Base-by-base conservation (phyloP, 768 basidiomycete genomes). In the Auricularia auricula-judae region DNA sequence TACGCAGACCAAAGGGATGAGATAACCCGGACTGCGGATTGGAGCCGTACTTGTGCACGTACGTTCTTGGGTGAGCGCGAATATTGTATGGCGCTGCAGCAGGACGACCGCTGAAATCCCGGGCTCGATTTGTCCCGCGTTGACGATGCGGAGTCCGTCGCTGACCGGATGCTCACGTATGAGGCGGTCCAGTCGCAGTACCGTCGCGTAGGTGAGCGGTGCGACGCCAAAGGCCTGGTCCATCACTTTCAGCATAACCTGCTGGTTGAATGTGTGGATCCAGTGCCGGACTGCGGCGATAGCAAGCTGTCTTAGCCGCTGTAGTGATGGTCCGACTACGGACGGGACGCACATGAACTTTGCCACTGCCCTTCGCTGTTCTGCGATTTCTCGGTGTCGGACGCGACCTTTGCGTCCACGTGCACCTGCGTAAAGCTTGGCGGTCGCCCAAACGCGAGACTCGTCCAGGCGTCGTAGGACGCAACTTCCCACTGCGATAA, bases 171-270 rank as follows among this genome's bases (percentile, higher is more conserved):
- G 56, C 29, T 59, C 56, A 10, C 34, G 23, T 10, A 59, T 18
- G 12, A 33, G 34, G 10, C 34, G 23, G 56, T 87, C 86, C 44
- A 87, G 76, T 64, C 86, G 85, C n/a, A 86, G 76, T 12, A 88
- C 80, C 0, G 84, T 86, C 14, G 84, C 80, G 66, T 88, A 87
- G 11, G 84, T 84, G n/a, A 86, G 86, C 62, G 82, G 83, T 72
- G 83, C 85, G 33, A 86, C 86, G 10, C 85, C 85, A 66, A 86
- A 88, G 0, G 86, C 86, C 71, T 88, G 86, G 68, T 88, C 86
- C 64, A 88, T 78, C 4, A 84, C 75, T 42, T 83, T 84, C 84
- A 88, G 8, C 23, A 59, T 85, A 69, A 86, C 87, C 70, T 87
- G 85, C 1, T 84, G 83, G n/a, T 81, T 76, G 66, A 86, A 88